Evolutionary conservation across 2,329 filamentous ascomycete genomes (phyloP), one percentile per base, ranked within the genome.

Genomic region (Byssothecium circinans): DNA sequence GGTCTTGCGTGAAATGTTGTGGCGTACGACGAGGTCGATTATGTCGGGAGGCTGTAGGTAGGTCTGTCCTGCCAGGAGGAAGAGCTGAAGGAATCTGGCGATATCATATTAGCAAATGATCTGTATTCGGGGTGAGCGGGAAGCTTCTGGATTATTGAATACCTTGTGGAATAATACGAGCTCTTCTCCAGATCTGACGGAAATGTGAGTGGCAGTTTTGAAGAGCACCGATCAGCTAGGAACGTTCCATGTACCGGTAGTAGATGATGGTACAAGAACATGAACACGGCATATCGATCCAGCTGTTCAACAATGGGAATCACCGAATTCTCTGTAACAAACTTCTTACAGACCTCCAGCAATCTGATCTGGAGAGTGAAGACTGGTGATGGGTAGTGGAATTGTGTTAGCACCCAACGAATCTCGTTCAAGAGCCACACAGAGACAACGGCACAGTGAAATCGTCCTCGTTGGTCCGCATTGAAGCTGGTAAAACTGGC

Each of bases 21-120:
- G 48, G 25, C 61, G 60, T 14, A 60, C 14, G 12, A 45, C 39
- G 32, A 65, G 58, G 17, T 63, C 61, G 43, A 63, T 57, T 2
- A 64, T 36, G 36, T 66, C 63, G 25, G 59, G 58, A 1, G 61
- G 59, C 32, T 65, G 61, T 2, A 63, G 45, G 41, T 62, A 57
- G n/a, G 53, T 52, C 29, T 61, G 58, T 4, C 52, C 53, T 12
- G 55, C 49, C 14, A 47, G 18, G 12, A 64, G 50, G 41, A 58
- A 65, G 18, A 54, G 38, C 19, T 59, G 58, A 17, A 63, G 45
- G 18, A 53, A 40, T 12, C 55, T 52, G 11, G 11, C 8, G 11
- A 4, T 12, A 7, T 12, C 2, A 25, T 30, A 19, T 43, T n/a
- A 47, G 44, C 30, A 18, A 11, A 14, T 15, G 6, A n/a, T n/a